phyloP scores from a whole-genome alignment of 371 early-diverging fungal genomes.

The Syncephalis plumigaleata region DNA sequence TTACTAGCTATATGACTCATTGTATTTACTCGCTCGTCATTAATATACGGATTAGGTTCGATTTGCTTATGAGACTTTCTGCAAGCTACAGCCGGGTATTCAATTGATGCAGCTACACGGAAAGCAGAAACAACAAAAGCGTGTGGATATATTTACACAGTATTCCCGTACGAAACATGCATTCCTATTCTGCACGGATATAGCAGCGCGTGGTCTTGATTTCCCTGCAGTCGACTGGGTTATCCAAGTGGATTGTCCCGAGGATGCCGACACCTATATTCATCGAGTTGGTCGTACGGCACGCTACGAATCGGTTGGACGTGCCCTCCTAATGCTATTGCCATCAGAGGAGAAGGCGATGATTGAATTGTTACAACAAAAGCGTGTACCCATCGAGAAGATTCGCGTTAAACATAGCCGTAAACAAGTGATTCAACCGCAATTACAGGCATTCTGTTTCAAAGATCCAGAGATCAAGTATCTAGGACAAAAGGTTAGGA shows the following conservation, averaged over 20 bases:
- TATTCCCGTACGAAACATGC: conserved; percentile 58
- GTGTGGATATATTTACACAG: conserved; percentile 77
- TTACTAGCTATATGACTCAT: background rate
- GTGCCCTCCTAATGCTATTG: conserved; percentile 66
- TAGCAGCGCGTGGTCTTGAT: conserved; percentile 96
- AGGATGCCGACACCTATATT: conserved; percentile 89
- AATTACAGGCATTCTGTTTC: conserved; percentile 81
- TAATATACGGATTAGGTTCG: conserved; percentile 44
- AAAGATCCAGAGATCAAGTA: conserved; percentile 90
- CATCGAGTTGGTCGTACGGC: conserved; percentile 98
- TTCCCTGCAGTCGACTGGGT: conserved; percentile 98
- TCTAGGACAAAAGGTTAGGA: conserved; percentile 62
- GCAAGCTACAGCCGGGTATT: conserved; percentile 86
- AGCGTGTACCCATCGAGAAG: conserved; percentile 69
- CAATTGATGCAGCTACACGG: conserved; percentile 85
- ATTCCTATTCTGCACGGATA: conserved; percentile 86
- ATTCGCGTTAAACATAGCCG: conserved; percentile 54
- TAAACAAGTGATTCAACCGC: conserved; percentile 50
- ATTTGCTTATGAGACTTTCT: conserved; percentile 85
- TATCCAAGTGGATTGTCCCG: conserved; percentile 94
- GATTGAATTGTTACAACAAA: conserved; percentile 42
- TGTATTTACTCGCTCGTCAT: conserved; percentile 1
- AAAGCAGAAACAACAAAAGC: conserved; percentile 85
- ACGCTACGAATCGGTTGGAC: conserved; percentile 75
- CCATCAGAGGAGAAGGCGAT: conserved; percentile 80